Conservation (phyloP, 1,284 basidiomycete species). For the Anthracocystis walkeri region DNA sequence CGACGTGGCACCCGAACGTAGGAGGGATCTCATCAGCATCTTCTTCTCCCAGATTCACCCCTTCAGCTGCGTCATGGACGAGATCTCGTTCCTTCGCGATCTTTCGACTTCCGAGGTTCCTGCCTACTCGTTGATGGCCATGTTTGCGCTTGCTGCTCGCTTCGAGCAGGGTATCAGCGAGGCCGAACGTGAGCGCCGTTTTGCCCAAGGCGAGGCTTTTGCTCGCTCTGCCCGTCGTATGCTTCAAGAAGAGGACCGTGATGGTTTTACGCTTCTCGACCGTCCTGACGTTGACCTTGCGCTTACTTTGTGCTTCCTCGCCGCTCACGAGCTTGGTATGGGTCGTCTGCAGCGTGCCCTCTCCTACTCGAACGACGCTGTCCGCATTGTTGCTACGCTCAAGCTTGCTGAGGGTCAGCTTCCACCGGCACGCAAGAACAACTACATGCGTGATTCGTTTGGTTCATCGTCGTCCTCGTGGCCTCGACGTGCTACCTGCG, state of each 20-base stretch:
- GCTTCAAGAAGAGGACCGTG: conserved; percentile 55
- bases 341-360: conserved; percentile 68
- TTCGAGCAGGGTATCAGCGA: conserved; percentile 64
- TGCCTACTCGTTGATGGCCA: conserved; percentile 70
- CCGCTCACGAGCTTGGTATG: conserved; percentile 70
- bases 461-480: conserved; percentile 28
- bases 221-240: conserved; percentile 52
- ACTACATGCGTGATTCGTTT: conserved; percentile 39
- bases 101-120: conserved; percentile 70
- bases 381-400: conserved; percentile 38
- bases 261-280: conserved; percentile 52
- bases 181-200: conserved; percentile 40
- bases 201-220: conserved; percentile 47
- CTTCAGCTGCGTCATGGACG: conserved; percentile 71
- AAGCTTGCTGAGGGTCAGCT: conserved; percentile 41
- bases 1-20: conserved; percentile 42
- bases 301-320: conserved; percentile 69
- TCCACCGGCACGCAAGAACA: conserved; percentile 29
- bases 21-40: conserved; percentile 56
- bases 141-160: conserved; percentile 71
- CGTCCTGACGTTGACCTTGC: conserved; percentile 69
- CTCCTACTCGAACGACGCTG: conserved; percentile 67
- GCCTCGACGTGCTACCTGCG: conserved; percentile 46
- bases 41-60: conserved; percentile 71
- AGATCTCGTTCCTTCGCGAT: conserved; percentile 71